Conservation (phyloP, 495 filamentous ascomycete species). For the Daldinia grandis region DNA sequence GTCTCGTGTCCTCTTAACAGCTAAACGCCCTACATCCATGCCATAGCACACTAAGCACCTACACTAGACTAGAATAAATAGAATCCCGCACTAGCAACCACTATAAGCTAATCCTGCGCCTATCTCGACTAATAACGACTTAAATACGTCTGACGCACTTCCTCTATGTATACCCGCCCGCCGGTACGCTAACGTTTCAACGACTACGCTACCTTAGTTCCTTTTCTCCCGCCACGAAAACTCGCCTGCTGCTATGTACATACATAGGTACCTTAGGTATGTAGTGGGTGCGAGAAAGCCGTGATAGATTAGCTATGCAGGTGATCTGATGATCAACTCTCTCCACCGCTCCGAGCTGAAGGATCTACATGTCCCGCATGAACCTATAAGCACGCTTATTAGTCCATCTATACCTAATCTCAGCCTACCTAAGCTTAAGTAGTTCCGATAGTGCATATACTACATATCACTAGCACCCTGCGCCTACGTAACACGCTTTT, state of each 20-base stretch:
- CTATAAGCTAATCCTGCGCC: not conserved
- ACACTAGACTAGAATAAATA: not conserved
- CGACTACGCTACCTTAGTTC: not conserved
- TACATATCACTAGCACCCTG: not conserved
- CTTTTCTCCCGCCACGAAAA: no score
- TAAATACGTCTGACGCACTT: not conserved
- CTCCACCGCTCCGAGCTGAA: not conserved
- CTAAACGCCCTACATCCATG: no score
- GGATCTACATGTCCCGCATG: not conserved
- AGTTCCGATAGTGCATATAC: not conserved
- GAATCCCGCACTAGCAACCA: not conserved
- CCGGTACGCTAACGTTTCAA: not conserved
- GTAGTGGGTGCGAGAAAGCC: no score
- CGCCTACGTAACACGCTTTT: slow-evolving; percentile 1
- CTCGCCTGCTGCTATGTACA: no score
- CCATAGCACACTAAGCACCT: no score
- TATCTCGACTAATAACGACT: not conserved
- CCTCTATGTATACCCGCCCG: not conserved
- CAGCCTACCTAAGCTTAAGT: not conserved
- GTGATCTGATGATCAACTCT: not conserved
- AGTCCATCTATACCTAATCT: not conserved
- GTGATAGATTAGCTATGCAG: not conserved
- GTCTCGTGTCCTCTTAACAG: no score
- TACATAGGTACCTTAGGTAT: no score
- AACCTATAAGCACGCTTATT: not conserved